Percentiles rank a stretch among this genome's conserved stretches.
Conservation (phyloP, 352 stramenopile species). For the Halophytophthora batemanensis region DNA sequence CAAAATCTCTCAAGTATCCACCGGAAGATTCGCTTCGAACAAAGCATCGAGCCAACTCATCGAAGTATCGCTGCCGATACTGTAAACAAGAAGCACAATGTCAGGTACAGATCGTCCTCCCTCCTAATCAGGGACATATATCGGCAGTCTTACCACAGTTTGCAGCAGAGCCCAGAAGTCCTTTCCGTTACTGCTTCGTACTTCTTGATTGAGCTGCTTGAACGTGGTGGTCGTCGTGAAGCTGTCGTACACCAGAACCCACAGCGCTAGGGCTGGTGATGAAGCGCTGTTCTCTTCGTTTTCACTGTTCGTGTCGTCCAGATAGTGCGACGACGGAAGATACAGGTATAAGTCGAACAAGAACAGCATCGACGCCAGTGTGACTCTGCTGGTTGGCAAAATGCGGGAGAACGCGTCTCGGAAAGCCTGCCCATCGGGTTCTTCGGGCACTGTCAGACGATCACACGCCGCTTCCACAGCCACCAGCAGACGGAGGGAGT, state of each 20-base stretch:
- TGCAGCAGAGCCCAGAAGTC: slow-evolving; percentile 60
- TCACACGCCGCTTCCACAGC: slow-evolving; percentile 21
- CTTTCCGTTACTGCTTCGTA: slow-evolving; percentile 23
- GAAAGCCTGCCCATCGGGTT: background rate
- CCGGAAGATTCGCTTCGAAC: slow-evolving; percentile 2
- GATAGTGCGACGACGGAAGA: slow-evolving; percentile 56
- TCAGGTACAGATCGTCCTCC: background rate
- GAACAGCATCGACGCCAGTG: slow-evolving; percentile 56
- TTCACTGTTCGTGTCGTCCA: slow-evolving; percentile 8
- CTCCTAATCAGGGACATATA: too few relatives aligned
- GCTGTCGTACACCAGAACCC: slow-evolving; percentile 49
- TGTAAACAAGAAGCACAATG: background rate
- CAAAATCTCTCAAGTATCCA: background rate
- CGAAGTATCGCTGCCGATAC: slow-evolving; percentile 12
- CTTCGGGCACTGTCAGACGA: background rate
- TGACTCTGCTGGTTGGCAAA: slow-evolving; percentile 41
- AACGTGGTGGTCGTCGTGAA: slow-evolving; percentile 17
- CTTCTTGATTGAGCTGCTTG: slow-evolving; percentile 20
- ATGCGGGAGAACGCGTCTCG: slow-evolving; percentile 11
- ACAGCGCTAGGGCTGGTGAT: slow-evolving; percentile 53
- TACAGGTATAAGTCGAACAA: slow-evolving; percentile 72
- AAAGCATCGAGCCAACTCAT: slow-evolving; percentile 7
- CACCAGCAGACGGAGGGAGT: slow-evolving; percentile 42
- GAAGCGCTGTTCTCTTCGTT: background rate
- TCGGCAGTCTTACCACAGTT: slow-evolving; percentile 13